Conservation (phyloP, 768 basidiomycete genomes). For the Psilocybe azurescens region DNA sequence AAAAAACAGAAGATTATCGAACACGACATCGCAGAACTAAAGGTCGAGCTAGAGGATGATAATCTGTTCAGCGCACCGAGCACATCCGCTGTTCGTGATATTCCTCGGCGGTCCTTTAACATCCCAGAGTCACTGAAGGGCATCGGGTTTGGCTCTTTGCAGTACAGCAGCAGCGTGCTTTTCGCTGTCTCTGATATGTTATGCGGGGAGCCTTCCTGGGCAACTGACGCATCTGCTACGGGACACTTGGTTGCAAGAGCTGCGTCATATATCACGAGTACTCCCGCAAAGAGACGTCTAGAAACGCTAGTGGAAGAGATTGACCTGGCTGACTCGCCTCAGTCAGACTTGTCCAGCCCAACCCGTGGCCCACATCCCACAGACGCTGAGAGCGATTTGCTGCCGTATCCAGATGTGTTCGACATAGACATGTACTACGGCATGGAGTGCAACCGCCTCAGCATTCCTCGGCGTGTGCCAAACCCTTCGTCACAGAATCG, state of each 20-base stretch:
- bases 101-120: neutral
- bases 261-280: slow-evolving; percentile 19
- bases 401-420: slow-evolving; percentile 32
- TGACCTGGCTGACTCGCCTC: neutral
- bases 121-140: slow-evolving; percentile 7
- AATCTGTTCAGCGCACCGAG: neutral
- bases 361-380: slow-evolving; percentile 9
- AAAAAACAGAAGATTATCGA: neutral
- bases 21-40: slow-evolving; percentile 2
- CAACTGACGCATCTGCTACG: neutral
- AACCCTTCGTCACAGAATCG: slow-evolving; percentile 1
- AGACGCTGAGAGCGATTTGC: slow-evolving; percentile 16
- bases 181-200: slow-evolving; percentile 7
- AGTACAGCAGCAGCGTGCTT: neutral
- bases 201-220: neutral
- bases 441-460: slow-evolving; percentile 9
- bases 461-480: neutral
- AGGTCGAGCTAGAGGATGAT: neutral
- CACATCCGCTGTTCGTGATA: neutral
- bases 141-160: neutral
- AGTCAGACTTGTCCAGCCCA: neutral
- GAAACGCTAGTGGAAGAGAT: neutral
- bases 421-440: slow-evolving; percentile 29
- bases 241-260: neutral
- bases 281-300: slow-evolving; percentile 16